These are phyloP conservation scores for Irpex sp. DNA, from an alignment of 1,284 basidiomycete genomes.

Conservation along the genomic window DNA sequence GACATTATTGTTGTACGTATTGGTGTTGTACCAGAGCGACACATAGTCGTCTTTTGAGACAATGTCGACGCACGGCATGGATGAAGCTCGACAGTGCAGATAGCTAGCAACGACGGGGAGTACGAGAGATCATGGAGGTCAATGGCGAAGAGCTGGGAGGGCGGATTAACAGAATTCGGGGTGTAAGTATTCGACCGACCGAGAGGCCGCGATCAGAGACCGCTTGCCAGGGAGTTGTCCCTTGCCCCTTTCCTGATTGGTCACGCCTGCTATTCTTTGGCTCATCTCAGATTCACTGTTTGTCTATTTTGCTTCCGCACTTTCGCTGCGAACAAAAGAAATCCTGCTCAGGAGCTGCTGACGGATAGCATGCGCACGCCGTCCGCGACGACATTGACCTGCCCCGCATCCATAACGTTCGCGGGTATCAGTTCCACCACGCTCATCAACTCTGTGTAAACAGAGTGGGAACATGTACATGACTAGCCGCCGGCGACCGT, in stretches of 20 bases:
- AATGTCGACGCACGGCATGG: conserved; percentile 72
- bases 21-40: conserved; percentile 69
- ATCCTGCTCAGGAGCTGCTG: too few species aligned
- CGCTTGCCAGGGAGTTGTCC: neutral
- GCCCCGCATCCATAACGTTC: neutral
- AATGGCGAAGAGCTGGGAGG: neutral
- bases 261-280: neutral
- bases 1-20: conserved; percentile 51
- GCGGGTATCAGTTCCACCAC: neutral
- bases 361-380: too few species aligned
- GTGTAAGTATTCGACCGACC: neutral
- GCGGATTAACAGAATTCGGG: neutral
- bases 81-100: neutral
- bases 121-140: conserved; percentile 1
- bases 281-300: neutral
- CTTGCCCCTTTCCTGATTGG: neutral
- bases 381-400: neutral
- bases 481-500: too few species aligned
- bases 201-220: neutral
- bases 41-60: conserved; percentile 60
- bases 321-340: too few species aligned
- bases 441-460: neutral
- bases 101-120: conserved; percentile 1
- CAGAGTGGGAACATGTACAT: too few species aligned
- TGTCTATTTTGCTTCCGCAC: neutral